Evolutionary conservation across 768 basidiomycete species (phyloP).

Genomic region (Mycena sanguinolenta): DNA sequence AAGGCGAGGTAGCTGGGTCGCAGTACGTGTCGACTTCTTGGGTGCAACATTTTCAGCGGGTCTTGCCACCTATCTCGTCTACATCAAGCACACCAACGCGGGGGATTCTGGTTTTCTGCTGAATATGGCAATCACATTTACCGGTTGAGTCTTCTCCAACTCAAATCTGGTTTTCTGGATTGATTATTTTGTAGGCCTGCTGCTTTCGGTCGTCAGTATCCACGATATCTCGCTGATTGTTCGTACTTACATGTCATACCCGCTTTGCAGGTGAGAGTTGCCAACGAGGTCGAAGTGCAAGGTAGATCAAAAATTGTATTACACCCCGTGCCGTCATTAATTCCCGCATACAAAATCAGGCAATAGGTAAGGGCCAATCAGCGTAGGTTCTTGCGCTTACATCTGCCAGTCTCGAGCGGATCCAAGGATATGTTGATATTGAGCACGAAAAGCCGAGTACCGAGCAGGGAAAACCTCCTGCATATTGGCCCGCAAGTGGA

Average conservation of each 20-base stretch:
- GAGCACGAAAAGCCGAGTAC: conserved; percentile 54
- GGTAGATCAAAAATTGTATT: background rate
- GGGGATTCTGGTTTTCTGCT: conserved; percentile 53
- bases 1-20: conserved; percentile 44
- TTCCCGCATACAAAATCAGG: conserved; percentile 33
- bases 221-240: too few relatives aligned
- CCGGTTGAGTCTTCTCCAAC: conserved; percentile 28
- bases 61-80: conserved; percentile 55
- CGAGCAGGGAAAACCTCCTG: conserved; percentile 53
- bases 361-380: conserved; percentile 5
- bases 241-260: background rate
- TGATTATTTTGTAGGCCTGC: conserved; percentile 40
- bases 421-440: conserved; percentile 52
- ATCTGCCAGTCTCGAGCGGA: conserved; percentile 27
- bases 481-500: conserved; percentile 64
- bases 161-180: background rate
- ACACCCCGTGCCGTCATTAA: conserved; percentile 21
- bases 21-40: conserved; percentile 54
- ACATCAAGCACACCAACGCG: conserved; percentile 48
- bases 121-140: conserved; percentile 58
- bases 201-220: conserved; percentile 45
- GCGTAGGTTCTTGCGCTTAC: conserved; percentile 26
- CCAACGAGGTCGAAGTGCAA: conserved; percentile 7
- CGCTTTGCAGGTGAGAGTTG: background rate
- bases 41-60: conserved; percentile 55